Evolutionary conservation across 2,329 filamentous ascomycete genomes (phyloP).

Genomic region (Herpomyces periplanetae): DNA sequence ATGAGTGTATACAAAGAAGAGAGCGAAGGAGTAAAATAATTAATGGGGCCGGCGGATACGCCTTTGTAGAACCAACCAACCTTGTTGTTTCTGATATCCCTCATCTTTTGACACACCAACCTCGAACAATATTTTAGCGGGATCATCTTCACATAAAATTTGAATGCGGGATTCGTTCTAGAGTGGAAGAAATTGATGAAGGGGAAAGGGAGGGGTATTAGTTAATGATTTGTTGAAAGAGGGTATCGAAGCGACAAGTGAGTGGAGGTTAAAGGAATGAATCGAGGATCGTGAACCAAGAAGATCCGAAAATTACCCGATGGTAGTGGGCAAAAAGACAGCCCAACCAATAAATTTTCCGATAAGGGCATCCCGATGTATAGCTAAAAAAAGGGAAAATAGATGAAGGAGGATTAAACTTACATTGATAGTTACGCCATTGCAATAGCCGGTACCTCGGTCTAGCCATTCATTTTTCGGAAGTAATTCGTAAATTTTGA

Average conservation of each 20-base stretch:
- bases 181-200: conserved; percentile 14
- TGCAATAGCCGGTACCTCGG: conserved; percentile 78
- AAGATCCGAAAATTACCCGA: conserved; percentile 2
- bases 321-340: too few species aligned
- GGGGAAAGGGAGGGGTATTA: conserved; percentile 6
- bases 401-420: conserved; percentile 7
- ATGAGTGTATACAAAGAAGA: too few species aligned
- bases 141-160: conserved; percentile 74
- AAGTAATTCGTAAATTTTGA: conserved; percentile 94
- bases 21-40: too few species aligned
- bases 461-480: conserved; percentile 99
- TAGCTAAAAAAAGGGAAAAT: conserved; percentile 2
- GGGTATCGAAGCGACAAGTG: conserved; percentile 1
- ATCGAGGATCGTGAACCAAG: conserved; percentile 1
- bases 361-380: conserved; percentile 2
- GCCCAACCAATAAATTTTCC: conserved; percentile 2
- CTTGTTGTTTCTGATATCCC: conserved; percentile 92
- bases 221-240: conserved; percentile 4
- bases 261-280: not conserved
- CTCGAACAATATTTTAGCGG: conserved; percentile 41
- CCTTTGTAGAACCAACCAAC: too few species aligned
- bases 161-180: conserved; percentile 52
- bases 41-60: too few species aligned
- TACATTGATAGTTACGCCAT: conserved; percentile 31
- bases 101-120: conserved; percentile 72